A percentile compares a stretch with the other conserved stretches of the same genome.
Evolutionary conservation across 345 rosid species (phyloP).

Genomic region (Eucalyptus cloeziana): DNA sequence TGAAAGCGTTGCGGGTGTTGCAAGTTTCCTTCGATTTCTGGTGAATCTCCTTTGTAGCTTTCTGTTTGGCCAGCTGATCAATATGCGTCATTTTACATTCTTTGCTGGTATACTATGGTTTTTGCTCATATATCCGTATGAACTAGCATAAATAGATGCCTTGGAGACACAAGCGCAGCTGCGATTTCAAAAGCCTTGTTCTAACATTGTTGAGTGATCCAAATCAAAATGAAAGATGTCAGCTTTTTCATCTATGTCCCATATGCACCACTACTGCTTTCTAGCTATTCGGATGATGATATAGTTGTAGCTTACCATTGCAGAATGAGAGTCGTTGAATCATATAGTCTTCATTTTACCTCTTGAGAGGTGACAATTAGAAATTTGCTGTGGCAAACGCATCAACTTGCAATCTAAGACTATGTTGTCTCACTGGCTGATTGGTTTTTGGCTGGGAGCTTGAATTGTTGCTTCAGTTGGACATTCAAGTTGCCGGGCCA

Average conservation of each 20-base stretch:
- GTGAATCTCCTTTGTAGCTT: not conserved
- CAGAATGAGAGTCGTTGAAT: not conserved
- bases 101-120: not conserved
- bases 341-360: not conserved
- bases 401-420: not conserved
- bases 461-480: too few relatives aligned
- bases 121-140: not conserved
- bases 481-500: too few relatives aligned
- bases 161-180: not conserved
- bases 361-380: not conserved
- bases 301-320: not conserved
- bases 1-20: not conserved
- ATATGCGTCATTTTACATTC: not conserved
- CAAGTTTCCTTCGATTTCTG: not conserved
- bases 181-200: not conserved
- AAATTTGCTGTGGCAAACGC: not conserved
- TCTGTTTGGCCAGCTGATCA: not conserved
- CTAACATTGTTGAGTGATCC: not conserved
- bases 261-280: not conserved
- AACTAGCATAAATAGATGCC: not conserved
- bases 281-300: not conserved
- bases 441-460: too few relatives aligned
- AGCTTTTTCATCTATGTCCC: not conserved
- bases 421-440: not conserved
- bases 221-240: not conserved